Evolutionary conservation across 306 rosid species (phyloP).

Genomic region (Medicago truncatula): MtrunA17r5.0-ANR NC_053046.1:3593001-3593500

Average conservation of each 20-base stretch:
- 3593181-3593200: conserved; percentile 45
- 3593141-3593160: conserved; percentile 58
- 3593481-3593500: conserved; percentile 48
- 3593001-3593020: conserved; percentile 50
- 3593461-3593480: conserved; percentile 50
- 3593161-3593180: conserved; percentile 66
- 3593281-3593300: conserved; percentile 46
- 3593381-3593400: conserved; percentile 78
- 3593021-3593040: conserved; percentile 68
- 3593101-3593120: conserved; percentile 43
- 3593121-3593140: conserved; percentile 45
- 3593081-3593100: conserved; percentile 54
- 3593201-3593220: conserved; percentile 54
- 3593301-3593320: conserved; percentile 43
- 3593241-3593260: conserved; percentile 67
- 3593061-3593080: conserved; percentile 67
- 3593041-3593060: conserved; percentile 77
- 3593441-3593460: conserved; percentile 50
- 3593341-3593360: conserved; percentile 45
- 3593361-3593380: conserved; percentile 77
- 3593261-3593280: conserved; percentile 47
- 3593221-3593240: conserved; percentile 86
- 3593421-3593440: conserved; percentile 59
- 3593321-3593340: conserved; percentile 38
- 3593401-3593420: conserved; percentile 74